A percentile compares a stretch with the other conserved stretches of the same genome.
These are phyloP conservation scores for Colletotrichum somersetense DNA, from an alignment of 2,329 filamentous ascomycete genomes.

Conservation along the genomic window DNA sequence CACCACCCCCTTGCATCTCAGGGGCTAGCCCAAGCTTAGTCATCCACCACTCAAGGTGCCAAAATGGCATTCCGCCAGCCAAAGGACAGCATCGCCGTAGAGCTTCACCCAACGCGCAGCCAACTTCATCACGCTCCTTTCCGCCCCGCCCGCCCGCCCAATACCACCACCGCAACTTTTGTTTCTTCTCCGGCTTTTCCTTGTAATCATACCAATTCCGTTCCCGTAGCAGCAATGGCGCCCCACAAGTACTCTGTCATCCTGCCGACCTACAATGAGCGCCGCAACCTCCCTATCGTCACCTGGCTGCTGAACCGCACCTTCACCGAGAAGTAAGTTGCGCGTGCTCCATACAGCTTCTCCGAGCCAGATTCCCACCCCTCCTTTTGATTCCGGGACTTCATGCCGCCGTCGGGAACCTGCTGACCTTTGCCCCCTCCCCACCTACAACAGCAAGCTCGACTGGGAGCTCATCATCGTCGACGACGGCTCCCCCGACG, in stretches of 20 bases:
- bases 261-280: constrained; percentile 98
- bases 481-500: constrained; percentile 97
- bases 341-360: not conserved
- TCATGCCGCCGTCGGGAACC: not conserved
- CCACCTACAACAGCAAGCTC: constrained; percentile 75
- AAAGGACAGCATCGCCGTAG: constrained; percentile 38
- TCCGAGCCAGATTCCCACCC: not conserved
- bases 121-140: constrained; percentile 48
- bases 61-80: constrained; percentile 31
- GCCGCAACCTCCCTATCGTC: constrained; percentile 95
- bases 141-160: not conserved
- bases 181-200: not conserved
- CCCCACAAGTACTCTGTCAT: constrained; percentile 95
- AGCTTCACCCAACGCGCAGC: constrained; percentile 31
- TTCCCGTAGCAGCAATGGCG: constrained; percentile 47
- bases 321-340: constrained; percentile 84
- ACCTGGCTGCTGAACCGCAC: constrained; percentile 93
- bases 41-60: constrained; percentile 28
- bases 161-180: constrained; percentile 2
- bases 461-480: constrained; percentile 99
- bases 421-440: constrained; percentile 11
- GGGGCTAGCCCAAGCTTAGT: constrained; percentile 36
- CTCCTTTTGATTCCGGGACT: accelerated
- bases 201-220: constrained; percentile 46
- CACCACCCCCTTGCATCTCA: constrained; percentile 35